These are phyloP conservation scores for Parastagonospora avenae DNA, from an alignment of 2,329 filamentous ascomycete species.

Conservation along the genomic window DNA sequence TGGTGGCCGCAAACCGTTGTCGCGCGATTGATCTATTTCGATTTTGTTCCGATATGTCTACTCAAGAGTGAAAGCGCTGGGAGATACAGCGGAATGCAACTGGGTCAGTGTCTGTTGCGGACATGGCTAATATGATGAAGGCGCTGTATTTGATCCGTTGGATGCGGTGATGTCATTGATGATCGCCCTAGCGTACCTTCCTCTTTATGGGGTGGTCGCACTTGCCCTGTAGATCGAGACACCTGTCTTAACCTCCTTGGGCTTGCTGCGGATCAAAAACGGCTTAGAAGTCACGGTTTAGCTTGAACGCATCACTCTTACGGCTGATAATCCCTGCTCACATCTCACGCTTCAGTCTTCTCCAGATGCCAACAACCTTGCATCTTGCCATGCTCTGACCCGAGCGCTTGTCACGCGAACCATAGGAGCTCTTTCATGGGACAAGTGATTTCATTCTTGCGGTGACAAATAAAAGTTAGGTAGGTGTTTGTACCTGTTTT, in stretches of 20 bases:
- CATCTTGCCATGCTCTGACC: neutral
- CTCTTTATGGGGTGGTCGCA: neutral
- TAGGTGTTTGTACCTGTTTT: too few relatives aligned
- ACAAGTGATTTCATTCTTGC: too few relatives aligned
- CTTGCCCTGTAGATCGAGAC: constrained; percentile 5
- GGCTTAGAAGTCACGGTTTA: neutral
- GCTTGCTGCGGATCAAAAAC: neutral
- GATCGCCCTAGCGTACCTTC: neutral
- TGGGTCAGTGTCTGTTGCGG: neutral
- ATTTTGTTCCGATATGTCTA: too few relatives aligned
- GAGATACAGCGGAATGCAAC: neutral
- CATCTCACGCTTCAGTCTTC: constrained; percentile 1
- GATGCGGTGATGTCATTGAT: constrained; percentile 4
- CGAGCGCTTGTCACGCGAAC: neutral
- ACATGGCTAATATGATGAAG: constrained; percentile 5
- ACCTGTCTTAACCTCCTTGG: neutral
- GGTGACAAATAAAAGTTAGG: too few relatives aligned
- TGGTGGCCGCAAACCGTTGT: constrained; percentile 6
- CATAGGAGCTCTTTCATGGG: neutral
- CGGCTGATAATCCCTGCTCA: constrained; percentile 2
- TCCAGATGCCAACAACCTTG: neutral
- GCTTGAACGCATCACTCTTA: neutral
- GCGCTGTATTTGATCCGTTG: neutral
- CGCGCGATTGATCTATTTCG: neutral
- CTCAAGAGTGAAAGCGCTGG: too few relatives aligned